Base-by-base conservation (phyloP, 202 grass and related monocot species). In the Panicum virgatum region DNA sequence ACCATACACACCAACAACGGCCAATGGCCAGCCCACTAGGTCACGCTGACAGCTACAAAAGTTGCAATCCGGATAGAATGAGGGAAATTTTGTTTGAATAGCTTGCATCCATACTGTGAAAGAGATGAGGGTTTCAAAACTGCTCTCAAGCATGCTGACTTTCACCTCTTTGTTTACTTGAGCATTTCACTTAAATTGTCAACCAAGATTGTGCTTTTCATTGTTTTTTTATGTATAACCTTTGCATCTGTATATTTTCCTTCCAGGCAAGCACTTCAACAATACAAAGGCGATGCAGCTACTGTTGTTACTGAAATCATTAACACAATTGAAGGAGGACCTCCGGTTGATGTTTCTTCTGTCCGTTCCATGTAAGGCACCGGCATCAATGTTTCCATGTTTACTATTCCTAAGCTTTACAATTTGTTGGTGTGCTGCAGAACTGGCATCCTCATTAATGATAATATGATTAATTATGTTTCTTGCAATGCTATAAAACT, bases 241-340 rank as follows among this genome's bases (percentile, higher is more conserved):
- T 82, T 80, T 30, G 12, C 9, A 7, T 78, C 67, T 84, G 57
- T 84, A 34, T 79, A 44, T 67, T 51, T 73, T n/a, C 26, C 86
- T 78, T 86, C 26, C 86, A 98, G 92, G 76, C 95, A 98, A 93
- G 95, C 95, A 87, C 86, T 98, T 88, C 95, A 93, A 80, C 87
- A 93, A 62, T 83, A 93, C 88, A 98, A 94, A 80, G 88, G 84
- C 22, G 95, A 98, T 54, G 54, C 86, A 79, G 69, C 84, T 75
- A 56, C 66, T 89, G 90, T 98, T 80, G 90, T 98, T 76, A 77
- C 82, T 43, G 92, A 94, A 5, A 98, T 98, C 81, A 98, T 98
- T 80, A 98, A 82, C 84, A 90, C 92, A 73, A 88, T 98, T 86
- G 92, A 98, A 92, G 92, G 90, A 77, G 90, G 90, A 63, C 95